Base-by-base conservation (phyloP, 805 yeast species). In the Saturnispora zaruensis region DNA sequence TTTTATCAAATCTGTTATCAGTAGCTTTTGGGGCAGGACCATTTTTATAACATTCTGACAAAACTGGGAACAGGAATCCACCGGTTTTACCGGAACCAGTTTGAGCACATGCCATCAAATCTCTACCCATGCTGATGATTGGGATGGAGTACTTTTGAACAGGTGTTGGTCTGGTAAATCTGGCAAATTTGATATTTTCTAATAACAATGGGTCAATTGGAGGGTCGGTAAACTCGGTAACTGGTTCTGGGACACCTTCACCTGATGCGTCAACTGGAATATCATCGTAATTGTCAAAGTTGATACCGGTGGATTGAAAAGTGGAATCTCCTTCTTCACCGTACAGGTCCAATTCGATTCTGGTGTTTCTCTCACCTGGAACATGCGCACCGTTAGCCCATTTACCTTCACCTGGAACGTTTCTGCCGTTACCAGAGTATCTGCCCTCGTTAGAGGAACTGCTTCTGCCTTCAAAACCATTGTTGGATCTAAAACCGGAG, bases 51-150 rank as follows among this genome's bases (percentile, higher is more conserved):
- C 95, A 86, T 74, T 89, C 89, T 45, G 96, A 85, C 61, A 93
- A 77, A 50, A 93, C 96, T 56, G 99, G 99, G 86, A 93, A 93
- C 67, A 93, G 76, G 79, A 93, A 93, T 59, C 99, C 99, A 78
- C 98, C 99, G 66, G 99, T 93, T 76, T 93, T 93, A 80, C 99
- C 99, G 52, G 98, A 90, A 62, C 99, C 99, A 3, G 99, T 93
- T 52, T 96, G 98, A 1, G 98, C 97, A 75, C 96, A 87, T 0
- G 96, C 96, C 54, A 93, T 72, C 45, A 93, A 68, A 63, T 91
- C 97, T 58, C 96, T 78, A 26, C 75, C 77, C 44, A 76, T 72
- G 42, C 87, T 69, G 26, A 87, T 71, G 23, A 81, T 72, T 4
- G 99, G 97, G 40, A 93, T 81, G 6, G 90, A 79, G 63, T 93